Evolutionary conservation across 2,329 filamentous ascomycete species (phyloP).

Genomic region (Sarocladium brachiariae): DNA sequence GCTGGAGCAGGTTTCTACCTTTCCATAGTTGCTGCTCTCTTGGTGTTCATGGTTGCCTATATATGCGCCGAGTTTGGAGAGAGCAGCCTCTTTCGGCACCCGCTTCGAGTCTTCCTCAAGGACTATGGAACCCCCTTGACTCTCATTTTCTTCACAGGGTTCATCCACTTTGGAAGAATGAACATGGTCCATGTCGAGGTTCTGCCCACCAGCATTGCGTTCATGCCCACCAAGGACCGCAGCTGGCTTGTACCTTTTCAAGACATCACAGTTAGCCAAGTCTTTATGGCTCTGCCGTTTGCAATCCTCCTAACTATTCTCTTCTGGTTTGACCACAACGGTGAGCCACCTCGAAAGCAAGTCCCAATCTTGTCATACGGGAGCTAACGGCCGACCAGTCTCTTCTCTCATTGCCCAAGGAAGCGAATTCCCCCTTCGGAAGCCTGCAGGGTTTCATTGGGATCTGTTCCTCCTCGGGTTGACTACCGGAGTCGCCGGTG

Average conservation of each 20-base stretch:
- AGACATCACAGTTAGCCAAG: constrained; percentile 63
- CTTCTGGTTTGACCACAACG: constrained; percentile 88
- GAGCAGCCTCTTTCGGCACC: constrained; percentile 66
- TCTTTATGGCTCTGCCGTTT: constrained; percentile 84
- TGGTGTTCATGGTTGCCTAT: constrained; percentile 74
- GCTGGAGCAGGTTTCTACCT: constrained; percentile 64
- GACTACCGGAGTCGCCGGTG: constrained; percentile 67
- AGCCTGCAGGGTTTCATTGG: constrained; percentile 82
- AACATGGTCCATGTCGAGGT: constrained; percentile 58
- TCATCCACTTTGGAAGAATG: constrained; percentile 83
- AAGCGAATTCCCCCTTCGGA: constrained; percentile 72
- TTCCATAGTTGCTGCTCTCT: constrained; percentile 66
- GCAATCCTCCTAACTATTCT: constrained; percentile 74
- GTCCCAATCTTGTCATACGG: too few species aligned
- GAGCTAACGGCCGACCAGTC: constrained; percentile 38
- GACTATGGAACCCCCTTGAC: constrained; percentile 84
- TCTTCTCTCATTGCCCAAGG: constrained; percentile 78
- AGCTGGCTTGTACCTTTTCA: constrained; percentile 78
- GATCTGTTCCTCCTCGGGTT: constrained; percentile 74
- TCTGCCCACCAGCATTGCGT: constrained; percentile 69
- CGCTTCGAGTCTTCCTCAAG: constrained; percentile 74
- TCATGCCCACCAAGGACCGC: constrained; percentile 66
- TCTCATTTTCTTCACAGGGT: constrained; percentile 82
- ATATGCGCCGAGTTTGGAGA: constrained; percentile 64
- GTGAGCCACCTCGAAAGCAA: constrained; percentile 37